These are phyloP conservation scores for Chamaenerion angustifolium DNA, from an alignment of 345 rosid species.

Conservation along the genomic window DNA sequence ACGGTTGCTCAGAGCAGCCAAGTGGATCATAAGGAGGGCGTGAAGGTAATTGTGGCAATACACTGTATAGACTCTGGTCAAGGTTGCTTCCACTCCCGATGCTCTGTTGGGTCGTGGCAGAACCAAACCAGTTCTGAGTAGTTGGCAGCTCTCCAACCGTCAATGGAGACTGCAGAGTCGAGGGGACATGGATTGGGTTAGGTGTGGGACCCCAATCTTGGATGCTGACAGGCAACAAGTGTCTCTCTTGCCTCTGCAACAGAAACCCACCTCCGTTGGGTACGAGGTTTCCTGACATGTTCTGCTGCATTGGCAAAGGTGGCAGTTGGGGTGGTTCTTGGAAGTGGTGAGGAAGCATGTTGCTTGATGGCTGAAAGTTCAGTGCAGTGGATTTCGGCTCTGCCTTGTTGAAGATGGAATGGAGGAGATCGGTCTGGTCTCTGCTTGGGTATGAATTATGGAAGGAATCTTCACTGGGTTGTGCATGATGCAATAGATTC, in stretches of 20 bases:
- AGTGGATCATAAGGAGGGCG: slow-evolving; percentile 28
- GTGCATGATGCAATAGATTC: slow-evolving; percentile 35
- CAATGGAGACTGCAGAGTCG: slow-evolving; percentile 31
- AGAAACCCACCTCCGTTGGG: slow-evolving; percentile 43
- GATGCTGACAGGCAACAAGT: slow-evolving; percentile 23
- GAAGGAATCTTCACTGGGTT: slow-evolving; percentile 36
- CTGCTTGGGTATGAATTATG: slow-evolving; percentile 44
- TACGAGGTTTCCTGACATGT: slow-evolving; percentile 29
- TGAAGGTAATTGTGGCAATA: slow-evolving; percentile 53
- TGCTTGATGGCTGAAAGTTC: slow-evolving; percentile 44
- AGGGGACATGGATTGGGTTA: slow-evolving; percentile 24
- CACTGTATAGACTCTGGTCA: slow-evolving; percentile 73
- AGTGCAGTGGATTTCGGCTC: slow-evolving; percentile 38
- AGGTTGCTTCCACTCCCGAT: slow-evolving; percentile 51
- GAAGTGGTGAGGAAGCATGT: slow-evolving; percentile 40
- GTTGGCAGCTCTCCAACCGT: slow-evolving; percentile 31
- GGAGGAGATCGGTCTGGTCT: slow-evolving; percentile 70
- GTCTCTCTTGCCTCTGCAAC: slow-evolving; percentile 42
- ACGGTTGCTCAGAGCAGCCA: slow-evolving; percentile 27
- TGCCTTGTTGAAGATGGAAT: slow-evolving; percentile 61
- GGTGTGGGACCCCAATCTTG: slow-evolving; percentile 48
- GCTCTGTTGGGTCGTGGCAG: slow-evolving; percentile 39
- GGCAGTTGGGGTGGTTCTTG: slow-evolving; percentile 35
- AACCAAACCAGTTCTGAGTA: slow-evolving; percentile 49
- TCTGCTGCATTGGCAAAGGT: slow-evolving; percentile 28